Evolutionary conservation across 2,329 filamentous ascomycete genomes (phyloP).

Genomic region (Diplocarpon mali): DNA sequence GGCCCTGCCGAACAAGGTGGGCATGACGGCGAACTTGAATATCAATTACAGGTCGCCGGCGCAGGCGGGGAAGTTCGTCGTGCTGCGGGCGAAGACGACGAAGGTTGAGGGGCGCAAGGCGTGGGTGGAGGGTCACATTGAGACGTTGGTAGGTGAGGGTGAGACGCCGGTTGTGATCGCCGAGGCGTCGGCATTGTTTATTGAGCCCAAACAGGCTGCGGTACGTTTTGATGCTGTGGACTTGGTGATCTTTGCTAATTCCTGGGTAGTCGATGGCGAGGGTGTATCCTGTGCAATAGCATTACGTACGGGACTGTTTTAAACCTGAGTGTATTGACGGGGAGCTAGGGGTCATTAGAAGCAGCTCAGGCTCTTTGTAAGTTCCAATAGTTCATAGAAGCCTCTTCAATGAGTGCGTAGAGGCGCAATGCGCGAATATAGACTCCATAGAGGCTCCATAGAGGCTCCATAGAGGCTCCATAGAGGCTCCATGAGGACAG

Average conservation of each 20-base stretch:
- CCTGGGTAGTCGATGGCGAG: slow-evolving; percentile 16
- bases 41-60: slow-evolving; percentile 76
- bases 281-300: slow-evolving; percentile 16
- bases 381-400: no score
- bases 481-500: no score
- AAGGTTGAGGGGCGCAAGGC: slow-evolving; percentile 89
- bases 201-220: slow-evolving; percentile 75
- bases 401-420: no score
- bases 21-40: slow-evolving; percentile 76
- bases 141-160: slow-evolving; percentile 58
- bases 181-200: slow-evolving; percentile 76
- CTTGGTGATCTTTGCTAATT: neutral
- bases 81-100: slow-evolving; percentile 67
- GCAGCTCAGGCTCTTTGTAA: no score
- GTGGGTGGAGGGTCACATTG: slow-evolving; percentile 81
- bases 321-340: no score
- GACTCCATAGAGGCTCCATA: no score
- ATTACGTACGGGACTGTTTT: neutral
- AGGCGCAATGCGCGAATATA: no score
- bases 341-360: no score
- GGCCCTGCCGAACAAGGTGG: slow-evolving; percentile 74
- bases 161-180: slow-evolving; percentile 58
- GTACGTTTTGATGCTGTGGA: slow-evolving; percentile 16
- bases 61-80: slow-evolving; percentile 62
- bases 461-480: no score